Percentiles rank a stretch among this genome's conserved stretches.
phyloP scores from a whole-genome alignment of 2,329 filamentous ascomycete genomes.

The Byssothecium circinans region DNA sequence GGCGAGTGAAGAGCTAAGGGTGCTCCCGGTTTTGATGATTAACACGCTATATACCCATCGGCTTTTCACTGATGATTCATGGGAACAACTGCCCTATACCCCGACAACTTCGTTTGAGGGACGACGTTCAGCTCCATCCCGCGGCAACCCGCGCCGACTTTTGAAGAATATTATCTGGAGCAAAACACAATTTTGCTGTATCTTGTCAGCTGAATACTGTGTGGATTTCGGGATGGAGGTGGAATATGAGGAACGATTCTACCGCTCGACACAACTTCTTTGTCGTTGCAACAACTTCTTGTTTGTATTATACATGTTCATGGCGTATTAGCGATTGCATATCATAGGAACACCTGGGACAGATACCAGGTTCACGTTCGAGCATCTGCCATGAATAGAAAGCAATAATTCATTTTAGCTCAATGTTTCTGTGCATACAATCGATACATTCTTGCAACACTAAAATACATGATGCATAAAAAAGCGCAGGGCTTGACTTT shows the following conservation, averaged over 20 bases:
- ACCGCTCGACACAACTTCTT: not conserved
- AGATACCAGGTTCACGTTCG: not conserved
- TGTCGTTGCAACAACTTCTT: slow-evolving; percentile 2
- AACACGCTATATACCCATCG: slow-evolving; percentile 34
- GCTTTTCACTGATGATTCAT: slow-evolving; percentile 6
- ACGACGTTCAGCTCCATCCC: not conserved
- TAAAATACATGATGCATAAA: not conserved
- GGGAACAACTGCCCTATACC: not conserved
- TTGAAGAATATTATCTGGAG: slow-evolving; percentile 1
- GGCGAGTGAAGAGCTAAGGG: slow-evolving; percentile 33
- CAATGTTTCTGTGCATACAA: not conserved
- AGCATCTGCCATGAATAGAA: not conserved
- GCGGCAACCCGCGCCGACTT: not conserved
- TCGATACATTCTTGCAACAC: not conserved
- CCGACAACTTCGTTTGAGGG: not conserved
- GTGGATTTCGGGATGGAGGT: not conserved
- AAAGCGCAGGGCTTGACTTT: too few species aligned
- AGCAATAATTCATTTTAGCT: not conserved
- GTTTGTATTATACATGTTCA: slow-evolving; percentile 6
- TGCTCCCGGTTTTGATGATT: slow-evolving; percentile 24
- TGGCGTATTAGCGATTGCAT: not conserved
- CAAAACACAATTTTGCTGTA: not conserved
- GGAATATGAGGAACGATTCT: not conserved
- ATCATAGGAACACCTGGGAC: not conserved
- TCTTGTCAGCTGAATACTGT: slow-evolving; percentile 1